Evolutionary conservation across 257 asterid species (phyloP).

Genomic region (Paraleonurus japonicus): DNA sequence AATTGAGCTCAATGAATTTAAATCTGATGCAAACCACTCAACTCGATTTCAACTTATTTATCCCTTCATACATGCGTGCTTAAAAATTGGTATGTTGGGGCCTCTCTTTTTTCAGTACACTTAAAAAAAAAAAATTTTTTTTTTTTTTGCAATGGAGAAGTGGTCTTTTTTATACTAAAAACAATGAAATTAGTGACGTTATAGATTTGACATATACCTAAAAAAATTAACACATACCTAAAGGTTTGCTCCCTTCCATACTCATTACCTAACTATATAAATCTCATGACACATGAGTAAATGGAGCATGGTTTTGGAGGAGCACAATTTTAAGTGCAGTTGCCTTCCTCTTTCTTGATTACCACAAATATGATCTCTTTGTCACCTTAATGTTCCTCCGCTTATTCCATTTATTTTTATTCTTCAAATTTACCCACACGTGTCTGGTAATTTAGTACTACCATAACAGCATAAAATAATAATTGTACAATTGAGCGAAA

Average conservation of each 20-base stretch:
- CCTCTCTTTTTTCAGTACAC: not conserved
- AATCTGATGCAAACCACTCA: not conserved
- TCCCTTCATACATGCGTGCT: not conserved
- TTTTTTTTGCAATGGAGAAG: not conserved
- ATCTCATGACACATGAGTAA: constrained; percentile 51
- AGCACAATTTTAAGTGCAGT: constrained; percentile 31
- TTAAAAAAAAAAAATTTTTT: not conserved
- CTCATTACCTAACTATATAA: constrained; percentile 55
- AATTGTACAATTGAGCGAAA: too few species aligned
- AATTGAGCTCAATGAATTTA: not conserved
- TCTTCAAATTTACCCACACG: not conserved
- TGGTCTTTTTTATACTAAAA: constrained; percentile 14
- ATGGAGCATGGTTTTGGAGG: constrained; percentile 47
- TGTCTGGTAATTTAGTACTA: too few species aligned
- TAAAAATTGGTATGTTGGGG: constrained; percentile 13
- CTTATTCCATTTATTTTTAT: not conserved
- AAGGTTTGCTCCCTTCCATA: constrained; percentile 55
- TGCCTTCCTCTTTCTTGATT: constrained; percentile 36
- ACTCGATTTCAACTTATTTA: not conserved
- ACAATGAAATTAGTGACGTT: constrained; percentile 20
- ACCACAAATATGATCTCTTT: constrained; percentile 15
- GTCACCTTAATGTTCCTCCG: constrained; percentile 8
- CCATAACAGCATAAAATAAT: too few species aligned
- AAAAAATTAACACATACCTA: constrained; percentile 65
- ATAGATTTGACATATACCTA: constrained; percentile 67